Evolutionary conservation across 441 rosid genomes (phyloP), one percentile per base, ranked within the genome.

Genomic region (Pelargonium australe): DNA sequence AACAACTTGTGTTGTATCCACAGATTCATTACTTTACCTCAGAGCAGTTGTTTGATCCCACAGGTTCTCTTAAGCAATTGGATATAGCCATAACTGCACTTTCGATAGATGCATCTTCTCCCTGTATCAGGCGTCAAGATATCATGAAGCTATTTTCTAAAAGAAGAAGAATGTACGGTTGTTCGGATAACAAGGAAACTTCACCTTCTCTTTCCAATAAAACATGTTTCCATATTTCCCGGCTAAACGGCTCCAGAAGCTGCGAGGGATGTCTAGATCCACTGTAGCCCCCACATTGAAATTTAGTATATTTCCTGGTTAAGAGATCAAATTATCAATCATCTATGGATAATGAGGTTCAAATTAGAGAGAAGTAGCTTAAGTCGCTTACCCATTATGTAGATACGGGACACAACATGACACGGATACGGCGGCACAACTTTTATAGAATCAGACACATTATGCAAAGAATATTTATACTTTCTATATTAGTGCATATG

Each of bases 71-170:
- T 82, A 94, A 80, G 84, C 97, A 94, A 80, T 75, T 87, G 62
- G 91, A 87, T 78, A 88, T 91, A 0, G 96, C 95, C 92, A 85
- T 83, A 20, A 91, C 92, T 62, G 95, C 96, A 80, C 90, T 88
- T 82, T 88, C 96, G 67, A 91, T 80, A 17, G 96, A 88, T 43
- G 85, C 84, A 79, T 94, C 96, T 80, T 94, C 95, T 23, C 95
- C 86, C 87, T 88, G 83, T 68, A 74, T 70, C 60, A 60, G 53
- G 57, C 70, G 57, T 44, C 64, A 65, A 68, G 63, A 43, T 53
- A 69, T 10, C 1, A 1, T 61, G 37, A 20, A 19, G 34, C 13
- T 3, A 20, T 20, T 61, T 8, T 20, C 37, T 51, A 51, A n/a
- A 14, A n/a, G 19, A 51, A 5, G 6, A n/a, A 13, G 16, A 47